Conservation (phyloP, 495 filamentous ascomycete species). For the Chaetomium tenue region DNA sequence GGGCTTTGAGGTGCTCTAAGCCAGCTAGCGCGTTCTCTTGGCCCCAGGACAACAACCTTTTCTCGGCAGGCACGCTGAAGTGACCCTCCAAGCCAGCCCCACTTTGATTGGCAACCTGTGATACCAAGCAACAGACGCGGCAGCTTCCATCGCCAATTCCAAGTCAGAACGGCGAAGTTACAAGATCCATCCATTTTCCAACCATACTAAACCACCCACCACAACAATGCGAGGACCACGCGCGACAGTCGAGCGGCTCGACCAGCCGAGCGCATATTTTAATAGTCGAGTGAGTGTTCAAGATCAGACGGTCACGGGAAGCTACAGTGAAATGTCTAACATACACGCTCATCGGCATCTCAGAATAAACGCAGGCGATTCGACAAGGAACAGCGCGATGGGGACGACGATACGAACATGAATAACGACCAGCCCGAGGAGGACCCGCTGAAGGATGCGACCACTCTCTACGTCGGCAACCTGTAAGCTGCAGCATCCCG, state of each 20-base stretch:
- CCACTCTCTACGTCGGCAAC: slow-evolving; percentile 97
- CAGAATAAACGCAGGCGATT: slow-evolving; percentile 63
- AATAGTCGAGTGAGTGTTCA: slow-evolving; percentile 61
- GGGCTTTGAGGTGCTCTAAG: not conserved
- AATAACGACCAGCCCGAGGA: slow-evolving; percentile 53
- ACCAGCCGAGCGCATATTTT: slow-evolving; percentile 88
- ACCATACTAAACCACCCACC: slow-evolving; percentile 9
- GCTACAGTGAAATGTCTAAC: slow-evolving; percentile 9
- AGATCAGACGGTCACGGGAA: not conserved
- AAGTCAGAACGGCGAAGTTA: not conserved
- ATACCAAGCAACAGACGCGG: not conserved
- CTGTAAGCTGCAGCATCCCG: slow-evolving; percentile 56
- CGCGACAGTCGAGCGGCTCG: slow-evolving; percentile 80
- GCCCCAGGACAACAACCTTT: slow-evolving; percentile 10
- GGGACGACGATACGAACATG: slow-evolving; percentile 47
- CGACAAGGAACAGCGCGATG: slow-evolving; percentile 60
- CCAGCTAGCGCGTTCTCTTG: slow-evolving; percentile 17
- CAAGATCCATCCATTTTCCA: slow-evolving; percentile 13
- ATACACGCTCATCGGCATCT: not conserved
- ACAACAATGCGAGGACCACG: slow-evolving; percentile 33
- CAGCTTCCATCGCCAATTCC: slow-evolving; percentile 1
- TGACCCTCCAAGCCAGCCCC: not conserved
- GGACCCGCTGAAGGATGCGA: slow-evolving; percentile 78
- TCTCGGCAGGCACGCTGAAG: slow-evolving; percentile 18
- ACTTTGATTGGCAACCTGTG: not conserved